A percentile compares a stretch with the other conserved stretches of the same genome.
phyloP scores from a whole-genome alignment of 2,329 filamentous ascomycete genomes.

The Penicillium vulpinum region DNA sequence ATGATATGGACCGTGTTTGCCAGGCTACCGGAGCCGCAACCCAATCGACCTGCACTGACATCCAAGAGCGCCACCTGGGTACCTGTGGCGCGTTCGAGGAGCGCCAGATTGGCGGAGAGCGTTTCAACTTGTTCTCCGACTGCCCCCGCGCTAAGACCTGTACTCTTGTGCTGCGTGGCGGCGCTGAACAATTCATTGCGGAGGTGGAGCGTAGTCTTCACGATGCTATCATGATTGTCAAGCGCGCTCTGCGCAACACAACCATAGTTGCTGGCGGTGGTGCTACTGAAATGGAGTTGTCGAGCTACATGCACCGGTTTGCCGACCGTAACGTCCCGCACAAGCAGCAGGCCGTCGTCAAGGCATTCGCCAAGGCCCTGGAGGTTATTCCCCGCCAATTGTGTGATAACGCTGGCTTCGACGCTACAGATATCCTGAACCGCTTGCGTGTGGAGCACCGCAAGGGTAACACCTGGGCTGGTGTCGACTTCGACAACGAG shows the following conservation, averaged over 20 bases:
- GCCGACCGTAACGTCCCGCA: slow-evolving; percentile 89
- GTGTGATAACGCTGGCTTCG: slow-evolving; percentile 98
- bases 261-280: slow-evolving; percentile 94
- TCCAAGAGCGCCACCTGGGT: slow-evolving; percentile 82
- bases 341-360: slow-evolving; percentile 98
- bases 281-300: slow-evolving; percentile 94
- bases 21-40: slow-evolving; percentile 89
- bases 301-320: slow-evolving; percentile 86
- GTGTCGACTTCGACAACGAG: slow-evolving; percentile 91
- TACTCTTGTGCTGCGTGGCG: slow-evolving; percentile 90
- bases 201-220: slow-evolving; percentile 97
- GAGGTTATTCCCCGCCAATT: slow-evolving; percentile 96
- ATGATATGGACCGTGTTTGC: slow-evolving; percentile 94
- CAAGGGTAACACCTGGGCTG: slow-evolving; percentile 89
- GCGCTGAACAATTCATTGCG: slow-evolving; percentile 98
- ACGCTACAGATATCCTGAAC: slow-evolving; percentile 97
- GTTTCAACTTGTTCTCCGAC: slow-evolving; percentile 97
- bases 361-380: slow-evolving; percentile 94
- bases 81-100: slow-evolving; percentile 91
- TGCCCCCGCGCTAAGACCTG: slow-evolving; percentile 96
- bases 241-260: slow-evolving; percentile 93
- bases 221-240: slow-evolving; percentile 99
- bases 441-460: slow-evolving; percentile 93
- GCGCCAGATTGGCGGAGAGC: slow-evolving; percentile 93
- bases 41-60: slow-evolving; percentile 96